Percentiles rank a stretch among this genome's conserved stretches.
Conservation (phyloP, 768 basidiomycete species). For the Coprinellus micaceus region DNA sequence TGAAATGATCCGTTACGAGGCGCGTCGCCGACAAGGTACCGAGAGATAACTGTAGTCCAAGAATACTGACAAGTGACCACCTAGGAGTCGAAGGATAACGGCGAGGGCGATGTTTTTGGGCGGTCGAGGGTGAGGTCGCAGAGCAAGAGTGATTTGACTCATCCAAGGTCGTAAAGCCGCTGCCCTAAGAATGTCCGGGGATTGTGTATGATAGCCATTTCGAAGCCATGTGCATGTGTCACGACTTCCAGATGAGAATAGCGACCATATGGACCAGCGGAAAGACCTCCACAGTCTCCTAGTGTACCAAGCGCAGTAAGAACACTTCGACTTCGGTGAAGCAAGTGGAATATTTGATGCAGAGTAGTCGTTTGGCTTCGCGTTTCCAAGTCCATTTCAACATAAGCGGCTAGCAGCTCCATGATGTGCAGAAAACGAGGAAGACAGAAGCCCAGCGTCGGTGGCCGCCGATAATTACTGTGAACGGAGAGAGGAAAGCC, state of each 20-base stretch:
- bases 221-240: slow-evolving; percentile 12
- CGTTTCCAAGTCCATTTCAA: no score
- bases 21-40: no score
- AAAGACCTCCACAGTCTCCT: slow-evolving; percentile 7
- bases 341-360: neutral
- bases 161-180: neutral
- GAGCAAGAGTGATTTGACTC: neutral
- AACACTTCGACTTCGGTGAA: neutral
- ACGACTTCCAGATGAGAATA: slow-evolving; percentile 9
- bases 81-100: neutral
- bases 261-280: slow-evolving; percentile 9
- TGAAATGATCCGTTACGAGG: no score
- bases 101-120: neutral
- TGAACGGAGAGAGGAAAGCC: no score
- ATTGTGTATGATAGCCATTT: slow-evolving; percentile 7
- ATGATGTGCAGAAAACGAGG: no score
- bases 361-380: no score
- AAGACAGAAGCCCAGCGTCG: no score
- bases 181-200: slow-evolving; percentile 8
- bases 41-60: no score
- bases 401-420: no score
- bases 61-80: no score
- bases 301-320: neutral
- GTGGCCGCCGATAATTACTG: no score
- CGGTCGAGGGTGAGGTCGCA: neutral